phyloP scores from a whole-genome alignment of 208 protist genomes.

The Hexamita inflata region DNA sequence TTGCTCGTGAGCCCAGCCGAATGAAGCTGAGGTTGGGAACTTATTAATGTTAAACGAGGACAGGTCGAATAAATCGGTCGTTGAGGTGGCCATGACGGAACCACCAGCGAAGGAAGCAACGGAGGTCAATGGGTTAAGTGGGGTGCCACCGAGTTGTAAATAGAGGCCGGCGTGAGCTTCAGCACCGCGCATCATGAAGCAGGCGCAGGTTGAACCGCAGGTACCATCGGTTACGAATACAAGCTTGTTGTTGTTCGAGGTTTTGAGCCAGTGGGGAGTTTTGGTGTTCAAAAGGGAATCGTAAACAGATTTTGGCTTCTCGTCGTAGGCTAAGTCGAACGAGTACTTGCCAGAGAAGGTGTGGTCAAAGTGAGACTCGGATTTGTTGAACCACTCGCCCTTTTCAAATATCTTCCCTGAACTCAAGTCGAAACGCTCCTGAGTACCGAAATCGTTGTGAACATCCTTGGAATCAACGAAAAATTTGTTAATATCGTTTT shows the following conservation, averaged over 20 bases:
- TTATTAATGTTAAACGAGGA: neutral
- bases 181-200: neutral
- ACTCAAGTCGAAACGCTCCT: neutral
- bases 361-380: neutral
- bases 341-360: neutral
- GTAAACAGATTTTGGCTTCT: neutral
- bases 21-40: neutral
- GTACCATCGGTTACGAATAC: constrained; percentile 19
- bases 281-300: constrained; percentile 12
- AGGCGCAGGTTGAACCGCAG: constrained; percentile 10
- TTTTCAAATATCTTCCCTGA: neutral
- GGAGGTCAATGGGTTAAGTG: neutral
- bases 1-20: constrained; percentile 3
- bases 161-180: neutral
- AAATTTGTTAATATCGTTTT: neutral
- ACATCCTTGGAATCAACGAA: neutral
- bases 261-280: neutral
- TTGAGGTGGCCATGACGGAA: constrained; percentile 5
- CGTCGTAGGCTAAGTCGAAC: constrained; percentile 22
- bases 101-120: constrained; percentile 6
- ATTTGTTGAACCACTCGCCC: neutral
- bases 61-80: neutral
- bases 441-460: neutral
- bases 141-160: neutral
- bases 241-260: neutral